phyloP scores from a whole-genome alignment of 306 rosid genomes.

The Begonia peltatifolia region DNA sequence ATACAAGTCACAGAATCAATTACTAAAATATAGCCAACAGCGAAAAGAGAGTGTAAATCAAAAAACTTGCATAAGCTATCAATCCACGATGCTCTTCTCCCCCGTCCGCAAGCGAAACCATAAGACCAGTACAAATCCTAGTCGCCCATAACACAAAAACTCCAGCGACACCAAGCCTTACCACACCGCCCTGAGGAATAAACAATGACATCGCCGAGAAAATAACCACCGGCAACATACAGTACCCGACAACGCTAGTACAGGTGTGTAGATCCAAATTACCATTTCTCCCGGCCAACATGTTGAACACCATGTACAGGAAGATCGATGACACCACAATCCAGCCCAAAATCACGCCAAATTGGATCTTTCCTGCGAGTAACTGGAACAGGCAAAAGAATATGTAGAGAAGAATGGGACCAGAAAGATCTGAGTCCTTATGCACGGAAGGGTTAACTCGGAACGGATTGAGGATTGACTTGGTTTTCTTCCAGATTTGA shows the following conservation, averaged over 20 bases:
- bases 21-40: slow-evolving; percentile 72
- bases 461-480: slow-evolving; percentile 70
- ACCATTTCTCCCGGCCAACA: slow-evolving; percentile 85
- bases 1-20: slow-evolving; percentile 11
- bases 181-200: slow-evolving; percentile 44
- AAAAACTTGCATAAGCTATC: slow-evolving; percentile 84
- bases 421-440: slow-evolving; percentile 80
- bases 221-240: slow-evolving; percentile 74
- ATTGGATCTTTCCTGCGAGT: slow-evolving; percentile 93
- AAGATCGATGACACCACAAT: slow-evolving; percentile 83
- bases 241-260: slow-evolving; percentile 85
- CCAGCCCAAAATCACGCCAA: slow-evolving; percentile 94
- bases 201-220: slow-evolving; percentile 66
- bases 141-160: slow-evolving; percentile 83
- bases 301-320: slow-evolving; percentile 82
- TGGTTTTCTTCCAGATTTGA: slow-evolving; percentile 82
- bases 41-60: slow-evolving; percentile 91
- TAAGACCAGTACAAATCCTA: slow-evolving; percentile 62
- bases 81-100: slow-evolving; percentile 86
- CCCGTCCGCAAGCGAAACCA: slow-evolving; percentile 74
- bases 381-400: slow-evolving; percentile 71
- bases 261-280: slow-evolving; percentile 84
- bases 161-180: slow-evolving; percentile 41
- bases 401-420: slow-evolving; percentile 87
- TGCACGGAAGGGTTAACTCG: slow-evolving; percentile 58